Base-by-base conservation (phyloP, 148 eudicot genomes). In the Diospyros kaki region DNA sequence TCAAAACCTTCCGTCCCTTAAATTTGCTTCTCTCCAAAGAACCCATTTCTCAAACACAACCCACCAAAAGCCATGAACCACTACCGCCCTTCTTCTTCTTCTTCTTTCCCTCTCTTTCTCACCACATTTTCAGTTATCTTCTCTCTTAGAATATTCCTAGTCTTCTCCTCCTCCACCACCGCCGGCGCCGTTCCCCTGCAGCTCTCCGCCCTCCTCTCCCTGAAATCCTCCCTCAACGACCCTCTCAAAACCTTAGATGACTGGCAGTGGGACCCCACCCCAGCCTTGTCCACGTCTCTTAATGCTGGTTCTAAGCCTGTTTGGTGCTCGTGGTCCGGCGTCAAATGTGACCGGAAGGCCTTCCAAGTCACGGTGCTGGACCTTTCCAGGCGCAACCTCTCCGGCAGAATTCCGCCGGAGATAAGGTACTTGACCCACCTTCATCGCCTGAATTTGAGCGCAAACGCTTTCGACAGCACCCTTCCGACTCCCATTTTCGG, bases 251-350 rank as follows among this genome's bases (percentile, higher is more conserved):
- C 86, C 54, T 83, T 95, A 53, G 78, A 81, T 62, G 87, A 84
- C 62, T 93, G 97, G 99, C 83, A 84, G 69, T 82, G 85, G 3
- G 28, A 84, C 51, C 58, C 77, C 39, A 55, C 55, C 28, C 28
- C 28, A 28, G 28, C 28, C 28, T 28, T 28, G 28, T 28, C 28
- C 28, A 28, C 28, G 52, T 77, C n/a, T 64, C 85, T 0, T 28
- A 63, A 18, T 2, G 1, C 81, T 17, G 83, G 75, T n/a, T 73
- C 53, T 5, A 64, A 55, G 28, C 85, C 91, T 58, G 71, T 79
- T 63, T 84, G 87, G 96, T 95, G 99, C 64, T 73, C 86, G 3
- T 95, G 99, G 99, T 82, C 92, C 15, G 98, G 99, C 2, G 69
- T 95, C 69, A 78, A 79, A 69, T 95, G 99, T 65, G 84, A 82